These are phyloP conservation scores for Fabrea salina DNA, from an alignment of 169 alveolate genomes.

Conservation along the genomic window DNA sequence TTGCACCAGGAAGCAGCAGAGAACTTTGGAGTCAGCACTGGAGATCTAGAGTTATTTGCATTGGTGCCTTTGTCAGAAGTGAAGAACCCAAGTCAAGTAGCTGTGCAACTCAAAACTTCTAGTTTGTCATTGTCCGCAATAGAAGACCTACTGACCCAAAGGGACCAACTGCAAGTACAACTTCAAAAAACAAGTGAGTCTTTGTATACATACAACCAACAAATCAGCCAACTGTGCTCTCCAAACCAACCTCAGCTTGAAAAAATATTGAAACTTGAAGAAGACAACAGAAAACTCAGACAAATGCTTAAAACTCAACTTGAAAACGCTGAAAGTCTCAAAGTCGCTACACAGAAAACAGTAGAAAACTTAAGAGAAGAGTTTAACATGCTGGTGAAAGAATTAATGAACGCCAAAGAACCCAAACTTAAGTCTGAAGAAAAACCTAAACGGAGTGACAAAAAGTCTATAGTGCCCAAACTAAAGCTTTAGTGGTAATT, in stretches of 20 bases:
- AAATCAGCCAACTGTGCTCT: not conserved
- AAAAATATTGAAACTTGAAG: conserved; percentile 51
- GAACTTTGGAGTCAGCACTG: not conserved
- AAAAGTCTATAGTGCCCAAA: conserved; percentile 4
- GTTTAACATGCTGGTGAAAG: conserved; percentile 64
- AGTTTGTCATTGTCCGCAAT: not conserved
- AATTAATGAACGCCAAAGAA: conserved; percentile 19
- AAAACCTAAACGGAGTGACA: not conserved
- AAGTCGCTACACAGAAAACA: conserved; percentile 58
- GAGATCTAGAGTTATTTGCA: not conserved
- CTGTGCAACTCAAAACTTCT: not conserved
- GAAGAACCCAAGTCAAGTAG: not conserved
- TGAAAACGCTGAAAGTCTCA: conserved; percentile 61
- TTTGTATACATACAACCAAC: not conserved
- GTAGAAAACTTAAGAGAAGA: conserved; percentile 72
- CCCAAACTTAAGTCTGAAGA: not conserved
- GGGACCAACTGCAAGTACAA: not conserved
- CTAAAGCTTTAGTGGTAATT: not conserved
- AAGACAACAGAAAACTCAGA: conserved; percentile 71
- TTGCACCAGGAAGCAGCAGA: not conserved
- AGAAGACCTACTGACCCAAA: not conserved
- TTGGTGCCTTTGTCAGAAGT: conserved; percentile 14
- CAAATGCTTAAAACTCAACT: conserved; percentile 56
- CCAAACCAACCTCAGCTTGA: conserved; percentile 44
- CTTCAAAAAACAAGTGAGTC: conserved; percentile 27